These are phyloP conservation scores for Penstemon davidsonii DNA, from an alignment of 257 asterid species.

Conservation along the genomic window DNA sequence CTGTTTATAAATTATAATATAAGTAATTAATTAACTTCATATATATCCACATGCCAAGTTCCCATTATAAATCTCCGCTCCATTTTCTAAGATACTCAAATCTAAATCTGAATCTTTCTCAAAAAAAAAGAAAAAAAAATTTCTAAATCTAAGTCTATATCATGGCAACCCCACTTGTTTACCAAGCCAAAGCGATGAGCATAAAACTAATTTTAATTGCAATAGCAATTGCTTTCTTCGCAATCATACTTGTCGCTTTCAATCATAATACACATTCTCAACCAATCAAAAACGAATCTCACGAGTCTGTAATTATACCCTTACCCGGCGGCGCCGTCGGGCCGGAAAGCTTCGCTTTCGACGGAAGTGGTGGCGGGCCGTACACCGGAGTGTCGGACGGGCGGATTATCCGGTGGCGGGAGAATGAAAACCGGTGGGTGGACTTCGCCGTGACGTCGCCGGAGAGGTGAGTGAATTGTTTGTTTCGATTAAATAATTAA, in stretches of 20 bases:
- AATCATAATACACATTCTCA: background rate
- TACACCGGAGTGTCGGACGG: conserved; percentile 76
- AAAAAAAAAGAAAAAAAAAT: no score
- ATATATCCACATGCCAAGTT: background rate
- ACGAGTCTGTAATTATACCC: conserved; percentile 19
- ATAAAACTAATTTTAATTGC: conserved; percentile 28
- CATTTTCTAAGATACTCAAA: background rate
- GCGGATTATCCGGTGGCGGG: conserved; percentile 59
- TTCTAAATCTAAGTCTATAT: background rate
- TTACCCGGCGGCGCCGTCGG: conserved; percentile 48
- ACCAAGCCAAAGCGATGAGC: conserved; percentile 39
- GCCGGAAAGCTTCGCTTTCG: conserved; percentile 66
- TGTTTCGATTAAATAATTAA: no score
- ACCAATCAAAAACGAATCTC: background rate
- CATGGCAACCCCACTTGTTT: conserved; percentile 32
- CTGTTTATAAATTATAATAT: no score
- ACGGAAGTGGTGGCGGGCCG: conserved; percentile 53
- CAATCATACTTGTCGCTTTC: conserved; percentile 22
- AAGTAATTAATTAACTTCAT: background rate
- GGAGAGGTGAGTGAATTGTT: conserved; percentile 31
- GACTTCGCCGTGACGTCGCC: conserved; percentile 68
- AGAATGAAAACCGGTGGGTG: conserved; percentile 54
- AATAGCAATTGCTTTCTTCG: conserved; percentile 24
- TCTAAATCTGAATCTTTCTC: no score
- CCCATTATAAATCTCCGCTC: background rate